A percentile compares a stretch with the other conserved stretches of the same genome.
Conservation (phyloP, 306 rosid genomes). For the Lathyrus sativus region DNA sequence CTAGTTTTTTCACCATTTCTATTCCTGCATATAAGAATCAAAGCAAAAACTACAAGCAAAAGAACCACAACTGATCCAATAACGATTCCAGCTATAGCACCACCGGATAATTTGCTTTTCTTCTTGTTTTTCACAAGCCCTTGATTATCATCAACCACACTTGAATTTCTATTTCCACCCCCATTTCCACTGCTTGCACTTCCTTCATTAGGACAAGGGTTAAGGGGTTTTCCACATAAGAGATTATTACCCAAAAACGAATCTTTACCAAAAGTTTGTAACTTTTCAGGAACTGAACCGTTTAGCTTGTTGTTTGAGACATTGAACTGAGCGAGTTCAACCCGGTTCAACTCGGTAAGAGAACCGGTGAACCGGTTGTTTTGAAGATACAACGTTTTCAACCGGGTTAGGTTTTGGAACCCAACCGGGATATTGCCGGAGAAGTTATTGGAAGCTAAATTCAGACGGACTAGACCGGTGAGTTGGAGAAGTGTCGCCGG, state of each 20-base stretch:
- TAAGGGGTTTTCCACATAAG: conserved; percentile 61
- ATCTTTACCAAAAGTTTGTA: conserved; percentile 41
- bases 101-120: conserved; percentile 54
- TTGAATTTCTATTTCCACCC: conserved; percentile 25
- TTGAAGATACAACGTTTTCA: conserved; percentile 56
- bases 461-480: conserved; percentile 49
- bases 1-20: conserved; percentile 50
- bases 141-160: conserved; percentile 34
- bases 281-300: conserved; percentile 58
- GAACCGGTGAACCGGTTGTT: conserved; percentile 51
- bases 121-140: conserved; percentile 25
- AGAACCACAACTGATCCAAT: conserved; percentile 56
- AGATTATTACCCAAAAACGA: conserved; percentile 57
- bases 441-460: conserved; percentile 53
- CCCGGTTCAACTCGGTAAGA: conserved; percentile 38
- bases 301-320: conserved; percentile 55
- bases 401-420: conserved; percentile 46
- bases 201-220: conserved; percentile 40
- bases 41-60: conserved; percentile 47
- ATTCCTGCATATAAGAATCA: conserved; percentile 52
- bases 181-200: conserved; percentile 26
- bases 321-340: conserved; percentile 53
- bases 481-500: conserved; percentile 46
- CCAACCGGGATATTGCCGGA: conserved; percentile 50
- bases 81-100: conserved; percentile 64